Evolutionary conservation across 768 basidiomycete species (phyloP).

Genomic region (Phylloporus rhodoxanthus): DNA sequence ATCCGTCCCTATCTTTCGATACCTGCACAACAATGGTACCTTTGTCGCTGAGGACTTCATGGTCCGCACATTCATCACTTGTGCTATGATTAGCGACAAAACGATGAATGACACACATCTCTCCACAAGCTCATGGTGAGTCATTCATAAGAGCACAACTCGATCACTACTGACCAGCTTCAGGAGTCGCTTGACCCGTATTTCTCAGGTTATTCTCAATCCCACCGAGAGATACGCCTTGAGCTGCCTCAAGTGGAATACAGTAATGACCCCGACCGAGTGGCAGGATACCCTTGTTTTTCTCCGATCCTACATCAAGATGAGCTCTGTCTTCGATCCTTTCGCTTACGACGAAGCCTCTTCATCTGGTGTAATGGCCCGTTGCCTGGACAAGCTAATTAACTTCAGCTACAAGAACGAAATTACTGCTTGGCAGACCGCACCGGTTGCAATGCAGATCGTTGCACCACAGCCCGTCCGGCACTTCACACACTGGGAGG

Average conservation of each 20-base stretch:
- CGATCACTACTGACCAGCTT: constrained; percentile 4
- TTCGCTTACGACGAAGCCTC: constrained; percentile 17
- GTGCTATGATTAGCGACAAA: constrained; percentile 34
- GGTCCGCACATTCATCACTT: constrained; percentile 30
- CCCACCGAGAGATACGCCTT: constrained; percentile 21
- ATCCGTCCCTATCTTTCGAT: constrained; percentile 26
- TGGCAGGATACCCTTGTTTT: constrained; percentile 22
- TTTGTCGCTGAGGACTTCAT: constrained; percentile 30
- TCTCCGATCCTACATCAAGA: constrained; percentile 24
- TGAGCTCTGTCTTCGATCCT: constrained; percentile 22
- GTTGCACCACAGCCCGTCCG: constrained; percentile 14
- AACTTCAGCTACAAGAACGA: constrained; percentile 3
- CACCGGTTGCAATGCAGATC: constrained; percentile 3
- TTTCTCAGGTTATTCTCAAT: constrained; percentile 21
- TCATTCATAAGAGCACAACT: not conserved
- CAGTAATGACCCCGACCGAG: constrained; percentile 13
- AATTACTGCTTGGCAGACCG: not conserved
- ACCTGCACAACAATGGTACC: constrained; percentile 26
- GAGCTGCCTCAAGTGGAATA: constrained; percentile 19
- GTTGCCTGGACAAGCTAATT: constrained; percentile 19
- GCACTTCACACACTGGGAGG: constrained; percentile 3
- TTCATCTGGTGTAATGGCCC: constrained; percentile 12
- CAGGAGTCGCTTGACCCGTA: constrained; percentile 20
- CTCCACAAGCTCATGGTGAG: constrained; percentile 30
- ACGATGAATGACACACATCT: constrained; percentile 30